Percentiles rank a stretch among this genome's conserved stretches.
These are phyloP conservation scores for Capsicum pubescens DNA, from an alignment of 257 asterid species.

Conservation along the genomic window DNA sequence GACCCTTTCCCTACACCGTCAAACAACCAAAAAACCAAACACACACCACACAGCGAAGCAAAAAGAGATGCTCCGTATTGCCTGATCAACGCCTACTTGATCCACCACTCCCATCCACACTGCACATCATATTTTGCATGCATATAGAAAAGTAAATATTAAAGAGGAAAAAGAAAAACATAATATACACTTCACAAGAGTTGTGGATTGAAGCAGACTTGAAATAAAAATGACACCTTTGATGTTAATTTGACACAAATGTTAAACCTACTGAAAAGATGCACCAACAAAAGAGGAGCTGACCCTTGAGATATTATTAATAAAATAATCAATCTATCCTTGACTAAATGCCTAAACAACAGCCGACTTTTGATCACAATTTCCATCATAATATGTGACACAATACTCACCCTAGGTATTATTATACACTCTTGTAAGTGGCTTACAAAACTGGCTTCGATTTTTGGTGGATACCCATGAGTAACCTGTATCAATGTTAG, in stretches of 20 bases:
- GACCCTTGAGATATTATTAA: background rate
- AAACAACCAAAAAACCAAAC: background rate
- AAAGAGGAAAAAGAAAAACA: background rate
- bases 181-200: background rate
- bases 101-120: background rate
- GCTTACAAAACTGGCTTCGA: constrained; percentile 22
- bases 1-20: too few relatives aligned
- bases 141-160: background rate
- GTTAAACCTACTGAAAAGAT: background rate
- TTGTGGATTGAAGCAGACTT: background rate
- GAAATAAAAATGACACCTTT: background rate
- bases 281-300: background rate
- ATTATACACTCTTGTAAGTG: constrained; percentile 26
- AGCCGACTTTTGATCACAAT: background rate
- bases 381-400: background rate
- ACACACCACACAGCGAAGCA: too few relatives aligned
- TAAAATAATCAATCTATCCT: constrained; percentile 4
- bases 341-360: constrained; percentile 24
- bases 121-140: background rate
- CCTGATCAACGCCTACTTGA: background rate
- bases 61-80: background rate
- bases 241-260: background rate
- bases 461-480: background rate
- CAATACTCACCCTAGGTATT: constrained; percentile 11
- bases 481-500: background rate